Evolutionary conservation across 352 stramenopile genomes (phyloP).

Genomic region (Phytophthora sp.): DNA sequence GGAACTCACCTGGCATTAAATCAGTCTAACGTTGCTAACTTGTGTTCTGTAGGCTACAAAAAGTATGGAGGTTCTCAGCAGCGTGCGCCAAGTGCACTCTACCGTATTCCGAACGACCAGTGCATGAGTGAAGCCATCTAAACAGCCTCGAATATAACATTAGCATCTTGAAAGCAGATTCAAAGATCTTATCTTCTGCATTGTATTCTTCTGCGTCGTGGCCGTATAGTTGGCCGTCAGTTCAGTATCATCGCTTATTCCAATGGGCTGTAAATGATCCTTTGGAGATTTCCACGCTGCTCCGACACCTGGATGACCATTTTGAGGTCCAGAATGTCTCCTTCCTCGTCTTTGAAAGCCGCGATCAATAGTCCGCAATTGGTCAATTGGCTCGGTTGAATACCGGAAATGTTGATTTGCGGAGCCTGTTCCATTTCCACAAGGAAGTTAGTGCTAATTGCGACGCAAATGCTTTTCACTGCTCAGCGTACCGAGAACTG

Average conservation of each 20-base stretch:
- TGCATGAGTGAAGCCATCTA: no score
- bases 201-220: not conserved
- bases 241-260: conserved; percentile 57
- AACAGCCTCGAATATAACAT: not conserved
- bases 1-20: not conserved
- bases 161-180: not conserved
- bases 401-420: conserved; percentile 73
- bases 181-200: not conserved
- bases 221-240: not conserved
- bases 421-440: conserved; percentile 39
- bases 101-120: conserved; percentile 32
- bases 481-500: conserved; percentile 76
- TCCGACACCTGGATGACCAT: conserved; percentile 91
- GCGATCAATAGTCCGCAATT: conserved; percentile 90
- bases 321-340: conserved; percentile 86
- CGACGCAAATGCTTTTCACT: not conserved
- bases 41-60: conserved; percentile 35
- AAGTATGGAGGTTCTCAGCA: conserved; percentile 45
- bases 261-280: conserved; percentile 90
- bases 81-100: conserved; percentile 46
- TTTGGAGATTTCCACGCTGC: conserved; percentile 69
- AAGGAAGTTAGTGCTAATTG: not conserved
- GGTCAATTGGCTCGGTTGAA: conserved; percentile 83
- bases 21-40: not conserved
- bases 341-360: conserved; percentile 74